Evolutionary conservation across 164 flowering plant species (phyloP).

Genomic region (Tetrastigma voinierianum): DNA sequence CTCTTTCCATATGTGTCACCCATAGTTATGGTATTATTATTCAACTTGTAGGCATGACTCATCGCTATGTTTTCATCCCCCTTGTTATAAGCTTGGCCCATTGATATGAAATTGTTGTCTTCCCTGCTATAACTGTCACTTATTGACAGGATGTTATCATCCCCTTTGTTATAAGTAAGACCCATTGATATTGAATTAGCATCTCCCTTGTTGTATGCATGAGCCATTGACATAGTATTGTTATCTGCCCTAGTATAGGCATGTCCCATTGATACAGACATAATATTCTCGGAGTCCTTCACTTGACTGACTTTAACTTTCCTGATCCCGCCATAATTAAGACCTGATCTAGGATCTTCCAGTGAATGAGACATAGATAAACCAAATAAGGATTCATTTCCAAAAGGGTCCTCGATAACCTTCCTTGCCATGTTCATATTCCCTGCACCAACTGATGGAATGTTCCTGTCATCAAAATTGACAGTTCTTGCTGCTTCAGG

Average conservation of each 20-base stretch:
- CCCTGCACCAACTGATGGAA: slow-evolving; percentile 15
- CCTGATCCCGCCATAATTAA: slow-evolving; percentile 31
- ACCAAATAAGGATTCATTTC: slow-evolving; percentile 33
- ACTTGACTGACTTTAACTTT: slow-evolving; percentile 43
- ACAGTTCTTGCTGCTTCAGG: slow-evolving; percentile 20
- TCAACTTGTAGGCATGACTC: slow-evolving; percentile 20
- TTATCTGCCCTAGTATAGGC: slow-evolving; percentile 13
- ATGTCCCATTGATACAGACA: slow-evolving; percentile 27
- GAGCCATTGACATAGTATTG: slow-evolving; percentile 13
- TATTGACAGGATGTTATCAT: slow-evolving; percentile 18
- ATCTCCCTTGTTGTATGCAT: slow-evolving; percentile 23
- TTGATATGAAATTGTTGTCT: slow-evolving; percentile 26
- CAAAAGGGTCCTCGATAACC: slow-evolving; percentile 21
- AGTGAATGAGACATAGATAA: slow-evolving; percentile 31
- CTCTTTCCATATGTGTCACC: slow-evolving; percentile 20
- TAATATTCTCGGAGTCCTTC: slow-evolving; percentile 31
- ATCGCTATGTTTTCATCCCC: slow-evolving; percentile 18
- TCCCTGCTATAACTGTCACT: slow-evolving; percentile 18
- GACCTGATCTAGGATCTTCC: slow-evolving; percentile 30
- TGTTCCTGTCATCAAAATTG: slow-evolving; percentile 22
- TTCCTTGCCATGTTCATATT: slow-evolving; percentile 24
- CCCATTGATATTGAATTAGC: slow-evolving; percentile 20
- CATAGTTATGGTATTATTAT: slow-evolving; percentile 13
- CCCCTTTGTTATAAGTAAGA: slow-evolving; percentile 25
- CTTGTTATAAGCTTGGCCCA: slow-evolving; percentile 29